Evolutionary conservation across 1,139 yeast species (phyloP), one percentile per base, ranked within the genome.

Genomic region (Candida gigantensis): DNA sequence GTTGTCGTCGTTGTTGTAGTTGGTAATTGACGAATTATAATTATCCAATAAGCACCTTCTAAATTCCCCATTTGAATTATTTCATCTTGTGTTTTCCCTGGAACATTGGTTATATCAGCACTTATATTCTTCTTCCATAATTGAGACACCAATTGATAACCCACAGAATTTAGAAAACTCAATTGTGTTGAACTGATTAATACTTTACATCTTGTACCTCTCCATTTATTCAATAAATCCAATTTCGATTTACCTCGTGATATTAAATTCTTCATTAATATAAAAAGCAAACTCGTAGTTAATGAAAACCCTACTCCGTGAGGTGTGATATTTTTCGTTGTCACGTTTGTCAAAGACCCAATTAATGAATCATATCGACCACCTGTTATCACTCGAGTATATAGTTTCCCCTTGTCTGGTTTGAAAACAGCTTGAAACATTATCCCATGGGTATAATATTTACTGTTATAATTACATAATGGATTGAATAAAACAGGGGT

Each of bases 371-470:
- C 97, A 52, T 88, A 92, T 35, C 98, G 67, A 1, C 98, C 98
- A 31, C 98, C 98, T 1, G 95, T 92, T 9, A 94, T 94, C 28
- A 87, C 62, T 28, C 90, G 57, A 0, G 74, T 55, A 32, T 49
- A 58, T 14, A 62, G 53, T 33, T 70, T 57, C 30, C 53, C 61
- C 44, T 69, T 73, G 9, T 80, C 71, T 49, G 58, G 46, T 41
- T 84, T 84, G 49, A 79, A 76, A 1, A 88, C 77, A 0, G 85
- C 89, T 51, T 88, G 95, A 54, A 90, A 92, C 95, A 92, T 88
- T 2, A 90, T 63, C 0, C 95, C 95, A 16, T 81, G 81, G 24
- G 71, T 66, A 55, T 89, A 92, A 53, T 88, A 90, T 16, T 80
- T 74, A 29, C 83, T 76, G 50, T 88, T 88, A 58, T 87, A 87